Evolutionary conservation across 2,329 filamentous ascomycete species (phyloP).

Genomic region (Emmonsia crescens): DNA sequence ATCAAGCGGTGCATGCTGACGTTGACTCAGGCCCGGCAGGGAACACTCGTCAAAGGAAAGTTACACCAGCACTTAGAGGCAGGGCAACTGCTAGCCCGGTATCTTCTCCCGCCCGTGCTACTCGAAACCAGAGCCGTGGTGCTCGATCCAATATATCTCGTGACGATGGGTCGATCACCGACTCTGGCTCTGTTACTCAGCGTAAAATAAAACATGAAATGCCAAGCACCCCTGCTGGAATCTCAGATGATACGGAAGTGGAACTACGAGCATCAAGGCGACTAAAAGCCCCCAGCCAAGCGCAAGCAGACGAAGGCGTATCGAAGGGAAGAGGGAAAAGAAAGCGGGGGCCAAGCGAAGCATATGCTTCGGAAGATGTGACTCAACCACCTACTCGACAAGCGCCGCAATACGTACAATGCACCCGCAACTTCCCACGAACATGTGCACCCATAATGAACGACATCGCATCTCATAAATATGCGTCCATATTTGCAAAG

Average conservation of each 20-base stretch:
- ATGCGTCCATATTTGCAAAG: slow-evolving; percentile 69
- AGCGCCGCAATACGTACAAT: slow-evolving; percentile 29
- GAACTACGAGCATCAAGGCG: slow-evolving; percentile 22
- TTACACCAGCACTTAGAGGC: slow-evolving; percentile 6
- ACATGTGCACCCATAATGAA: slow-evolving; percentile 64
- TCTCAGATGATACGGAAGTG: neutral
- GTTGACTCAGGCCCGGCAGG: neutral
- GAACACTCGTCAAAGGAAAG: slow-evolving; percentile 15
- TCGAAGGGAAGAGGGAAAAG: slow-evolving; percentile 27
- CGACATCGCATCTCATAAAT: slow-evolving; percentile 64
- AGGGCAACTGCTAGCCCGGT: slow-evolving; percentile 12
- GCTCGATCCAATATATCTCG: slow-evolving; percentile 27
- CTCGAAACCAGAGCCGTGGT: slow-evolving; percentile 28
- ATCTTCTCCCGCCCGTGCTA: slow-evolving; percentile 21
- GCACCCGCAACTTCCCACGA: slow-evolving; percentile 45
- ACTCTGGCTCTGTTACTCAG: slow-evolving; percentile 10
- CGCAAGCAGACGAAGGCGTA: slow-evolving; percentile 18
- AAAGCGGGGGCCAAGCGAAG: slow-evolving; percentile 30
- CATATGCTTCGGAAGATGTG: slow-evolving; percentile 12
- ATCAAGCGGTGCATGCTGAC: neutral
- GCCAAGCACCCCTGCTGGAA: slow-evolving; percentile 26
- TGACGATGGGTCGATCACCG: slow-evolving; percentile 20
- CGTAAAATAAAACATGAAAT: slow-evolving; percentile 24
- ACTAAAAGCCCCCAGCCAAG: slow-evolving; percentile 17
- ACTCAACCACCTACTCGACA: slow-evolving; percentile 20